Evolutionary conservation across 768 basidiomycete species (phyloP).

Genomic region (Russula earlei): DNA sequence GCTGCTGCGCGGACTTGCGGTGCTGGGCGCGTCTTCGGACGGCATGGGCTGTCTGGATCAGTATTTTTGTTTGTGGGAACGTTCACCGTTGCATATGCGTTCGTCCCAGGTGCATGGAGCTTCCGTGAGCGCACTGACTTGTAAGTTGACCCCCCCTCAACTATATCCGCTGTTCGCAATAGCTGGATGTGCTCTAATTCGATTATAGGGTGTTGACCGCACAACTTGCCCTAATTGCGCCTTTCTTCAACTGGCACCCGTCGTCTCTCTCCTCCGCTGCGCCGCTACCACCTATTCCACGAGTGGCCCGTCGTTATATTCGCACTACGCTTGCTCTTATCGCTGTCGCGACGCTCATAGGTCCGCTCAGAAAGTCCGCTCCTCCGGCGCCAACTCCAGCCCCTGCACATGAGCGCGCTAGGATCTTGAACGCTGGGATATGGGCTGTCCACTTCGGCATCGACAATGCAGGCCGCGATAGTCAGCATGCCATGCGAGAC

Average conservation of each 20-base stretch:
- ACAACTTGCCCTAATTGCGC: constrained; percentile 43
- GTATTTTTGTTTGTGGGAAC: constrained; percentile 59
- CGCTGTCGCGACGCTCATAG: constrained; percentile 16
- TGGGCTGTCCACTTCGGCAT: constrained; percentile 92
- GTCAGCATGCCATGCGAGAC: constrained; percentile 56
- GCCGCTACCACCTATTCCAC: constrained; percentile 1
- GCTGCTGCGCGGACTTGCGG: constrained; percentile 25
- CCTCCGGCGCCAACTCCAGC: constrained; percentile 22
- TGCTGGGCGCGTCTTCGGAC: constrained; percentile 43
- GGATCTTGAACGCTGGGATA: constrained; percentile 73
- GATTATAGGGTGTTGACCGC: constrained; percentile 39
- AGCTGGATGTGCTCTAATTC: neutral
- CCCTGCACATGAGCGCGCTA: constrained; percentile 48
- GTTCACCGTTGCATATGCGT: constrained; percentile 86
- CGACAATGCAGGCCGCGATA: constrained; percentile 65
- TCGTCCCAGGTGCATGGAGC: constrained; percentile 70
- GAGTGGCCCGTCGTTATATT: constrained; percentile 5
- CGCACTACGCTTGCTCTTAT: constrained; percentile 19
- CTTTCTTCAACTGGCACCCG: constrained; percentile 37
- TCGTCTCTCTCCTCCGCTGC: neutral
- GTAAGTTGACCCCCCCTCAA: constrained; percentile 32
- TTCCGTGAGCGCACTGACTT: constrained; percentile 71
- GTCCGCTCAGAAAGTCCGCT: constrained; percentile 10
- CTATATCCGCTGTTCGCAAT: neutral
- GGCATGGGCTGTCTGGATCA: constrained; percentile 51